Percentiles rank a stretch among this genome's conserved stretches.
These are phyloP conservation scores for Leptosphaerulina australis DNA, from an alignment of 2,329 filamentous ascomycete genomes.

Conservation along the genomic window DNA sequence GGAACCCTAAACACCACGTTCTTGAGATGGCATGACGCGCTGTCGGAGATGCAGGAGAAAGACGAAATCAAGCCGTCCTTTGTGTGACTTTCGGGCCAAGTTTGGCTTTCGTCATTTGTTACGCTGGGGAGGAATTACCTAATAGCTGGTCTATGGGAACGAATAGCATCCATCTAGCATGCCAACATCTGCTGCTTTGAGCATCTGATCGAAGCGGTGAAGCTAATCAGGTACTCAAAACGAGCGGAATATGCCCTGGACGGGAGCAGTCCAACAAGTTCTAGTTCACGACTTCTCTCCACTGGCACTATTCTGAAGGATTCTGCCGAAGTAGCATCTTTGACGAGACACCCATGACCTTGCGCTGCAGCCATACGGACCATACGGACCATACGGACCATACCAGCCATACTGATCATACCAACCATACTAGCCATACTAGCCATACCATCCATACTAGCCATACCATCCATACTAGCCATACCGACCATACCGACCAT, in stretches of 20 bases:
- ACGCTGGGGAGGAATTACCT: conserved; percentile 44
- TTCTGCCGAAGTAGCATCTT: conserved; percentile 2
- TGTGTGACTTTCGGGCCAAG: conserved; percentile 37
- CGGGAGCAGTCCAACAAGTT: conserved; percentile 21
- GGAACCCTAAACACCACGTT: conserved; percentile 20
- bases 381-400: too few species aligned
- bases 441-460: too few species aligned
- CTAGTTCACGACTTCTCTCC: conserved; percentile 11
- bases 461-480: too few species aligned
- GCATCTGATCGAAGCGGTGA: conserved; percentile 31
- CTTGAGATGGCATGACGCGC: conserved; percentile 15
- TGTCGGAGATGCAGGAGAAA: conserved; percentile 48
- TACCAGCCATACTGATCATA: too few species aligned
- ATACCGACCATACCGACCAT: too few species aligned
- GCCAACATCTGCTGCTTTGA: conserved; percentile 27
- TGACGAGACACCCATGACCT: conserved; percentile 10
- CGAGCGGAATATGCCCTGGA: conserved; percentile 30
- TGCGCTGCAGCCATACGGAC: too few species aligned
- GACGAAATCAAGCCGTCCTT: conserved; percentile 21
- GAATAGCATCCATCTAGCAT: conserved; percentile 44
- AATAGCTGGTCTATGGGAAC: conserved; percentile 40
- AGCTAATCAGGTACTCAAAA: conserved; percentile 23
- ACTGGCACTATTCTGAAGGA: conserved; percentile 13
- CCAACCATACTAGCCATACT: too few species aligned
- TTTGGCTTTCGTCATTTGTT: conserved; percentile 34